These are phyloP conservation scores for Carpinus viminea DNA, from an alignment of 306 rosid species.

Conservation along the genomic window DNA sequence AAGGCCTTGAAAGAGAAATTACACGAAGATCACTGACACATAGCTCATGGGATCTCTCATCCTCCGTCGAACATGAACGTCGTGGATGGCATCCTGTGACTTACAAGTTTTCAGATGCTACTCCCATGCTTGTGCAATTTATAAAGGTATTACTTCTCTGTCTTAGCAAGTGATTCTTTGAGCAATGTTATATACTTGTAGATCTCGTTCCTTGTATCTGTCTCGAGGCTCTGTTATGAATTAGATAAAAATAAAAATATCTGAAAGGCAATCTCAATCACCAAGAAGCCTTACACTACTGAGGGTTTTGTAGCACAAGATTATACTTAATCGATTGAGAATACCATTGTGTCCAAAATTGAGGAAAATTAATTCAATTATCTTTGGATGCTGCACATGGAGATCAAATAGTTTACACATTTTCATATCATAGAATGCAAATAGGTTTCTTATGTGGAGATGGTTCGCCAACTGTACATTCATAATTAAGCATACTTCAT, in stretches of 20 bases:
- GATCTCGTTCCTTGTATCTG: background rate
- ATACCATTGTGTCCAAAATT: background rate
- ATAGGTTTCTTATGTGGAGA: background rate
- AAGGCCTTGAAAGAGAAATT: slow-evolving; percentile 76
- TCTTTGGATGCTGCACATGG: background rate
- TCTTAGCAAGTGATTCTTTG: background rate
- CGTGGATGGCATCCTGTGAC: slow-evolving; percentile 98
- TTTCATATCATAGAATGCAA: background rate
- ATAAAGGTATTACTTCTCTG: slow-evolving; percentile 58
- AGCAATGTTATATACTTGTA: background rate
- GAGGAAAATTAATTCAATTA: background rate
- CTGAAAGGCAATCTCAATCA: background rate
- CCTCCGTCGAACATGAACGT: slow-evolving; percentile 65
- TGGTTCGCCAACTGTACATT: background rate
- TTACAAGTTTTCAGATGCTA: slow-evolving; percentile 92
- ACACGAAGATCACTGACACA: slow-evolving; percentile 85
- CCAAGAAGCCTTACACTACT: background rate
- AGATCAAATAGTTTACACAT: background rate
- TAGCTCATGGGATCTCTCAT: slow-evolving; percentile 89
- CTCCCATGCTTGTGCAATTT: slow-evolving; percentile 68
- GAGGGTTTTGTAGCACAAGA: background rate
- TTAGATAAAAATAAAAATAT: background rate
- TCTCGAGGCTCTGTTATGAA: background rate
- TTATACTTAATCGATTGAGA: background rate
- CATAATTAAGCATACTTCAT: background rate